A percentile compares a stretch with the other conserved stretches of the same genome.
Evolutionary conservation across 306 rosid genomes (phyloP).

Genomic region (Malus asiatica): DNA sequence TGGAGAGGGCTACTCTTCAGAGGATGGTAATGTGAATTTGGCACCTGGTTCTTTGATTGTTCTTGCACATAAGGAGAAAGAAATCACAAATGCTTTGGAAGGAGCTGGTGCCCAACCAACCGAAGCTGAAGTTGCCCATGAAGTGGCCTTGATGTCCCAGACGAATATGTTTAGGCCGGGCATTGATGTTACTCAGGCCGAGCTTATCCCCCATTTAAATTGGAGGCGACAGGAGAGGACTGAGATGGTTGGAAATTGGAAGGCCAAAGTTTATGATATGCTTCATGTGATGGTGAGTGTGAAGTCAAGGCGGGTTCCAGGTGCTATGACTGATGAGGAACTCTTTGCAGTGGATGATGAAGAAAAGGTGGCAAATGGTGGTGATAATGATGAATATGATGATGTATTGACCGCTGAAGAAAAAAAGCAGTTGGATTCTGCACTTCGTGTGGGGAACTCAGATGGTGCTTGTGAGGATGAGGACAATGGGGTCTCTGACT

Average conservation of each 20-base stretch:
- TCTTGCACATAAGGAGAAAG: conserved; percentile 94
- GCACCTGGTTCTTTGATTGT: conserved; percentile 88
- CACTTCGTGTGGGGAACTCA: conserved; percentile 59
- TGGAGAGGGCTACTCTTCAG: conserved; percentile 87
- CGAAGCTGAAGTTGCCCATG: conserved; percentile 91
- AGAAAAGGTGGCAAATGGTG: conserved; percentile 69
- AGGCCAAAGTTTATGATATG: conserved; percentile 95
- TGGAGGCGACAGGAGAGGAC: conserved; percentile 99
- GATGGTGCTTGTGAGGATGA: conserved; percentile 73
- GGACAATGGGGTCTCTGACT: conserved; percentile 46
- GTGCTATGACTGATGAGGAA: conserved; percentile 99
- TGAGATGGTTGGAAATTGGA: conserved; percentile 96
- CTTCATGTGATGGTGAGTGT: conserved; percentile 97
- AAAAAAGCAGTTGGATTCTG: conserved; percentile 87
- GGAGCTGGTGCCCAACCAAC: conserved; percentile 96
- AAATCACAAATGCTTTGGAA: conserved; percentile 93
- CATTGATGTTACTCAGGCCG: conserved; percentile 97
- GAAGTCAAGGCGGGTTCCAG: conserved; percentile 95
- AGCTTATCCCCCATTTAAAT: conserved; percentile 84
- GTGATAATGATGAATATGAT: conserved; percentile 75
- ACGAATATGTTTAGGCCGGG: conserved; percentile 98
- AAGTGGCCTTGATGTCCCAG: conserved; percentile 92
- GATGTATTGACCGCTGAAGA: conserved; percentile 97
- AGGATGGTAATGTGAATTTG: conserved; percentile 60
- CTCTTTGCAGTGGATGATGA: conserved; percentile 85